Base-by-base conservation (phyloP, 139 green algal species). In the Micractinium sp. region DNA sequence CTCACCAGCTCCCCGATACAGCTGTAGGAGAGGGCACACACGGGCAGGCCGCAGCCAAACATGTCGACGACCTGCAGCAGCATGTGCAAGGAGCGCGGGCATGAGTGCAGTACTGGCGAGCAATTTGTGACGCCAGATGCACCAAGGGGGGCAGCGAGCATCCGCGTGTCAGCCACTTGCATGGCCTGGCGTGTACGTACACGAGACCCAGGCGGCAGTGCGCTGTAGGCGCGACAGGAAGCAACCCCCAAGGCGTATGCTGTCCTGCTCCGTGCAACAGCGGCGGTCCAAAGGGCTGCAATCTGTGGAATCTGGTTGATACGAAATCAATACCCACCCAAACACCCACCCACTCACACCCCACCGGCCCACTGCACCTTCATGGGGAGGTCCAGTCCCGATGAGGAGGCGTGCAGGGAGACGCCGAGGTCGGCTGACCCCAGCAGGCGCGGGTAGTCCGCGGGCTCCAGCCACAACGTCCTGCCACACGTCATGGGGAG, bases 61-160 rank as follows among this genome's bases (percentile, higher is more conserved):
- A 99, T 99, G 93, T 99, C 98, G 5, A 99, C 96, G 18, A 99
- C 95, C 93, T 99, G 99, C 98, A 99, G 98, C 0, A 97, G 97
- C 75, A 99, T 93, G 89, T 5, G 63, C 18, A 47, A 29, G 3
- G 0, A 41, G 29, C 29, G 16, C 0, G 74, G 13, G 25, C 0
- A 63, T 27, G 41, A 4, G 13, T 14, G 12, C n/a, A n/a, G n/a
- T n/a, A n/a, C n/a, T n/a, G n/a, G n/a, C n/a, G n/a, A n/a, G n/a
- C n/a, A n/a, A n/a, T n/a, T n/a, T n/a, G n/a, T n/a, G n/a, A n/a
- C n/a, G n/a, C n/a, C n/a, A n/a, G n/a, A n/a, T n/a, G n/a, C n/a
- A n/a, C n/a, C n/a, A n/a, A n/a, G n/a, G n/a, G n/a, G n/a, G n/a
- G n/a, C n/a, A n/a, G n/a, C n/a, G n/a, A n/a, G n/a, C n/a, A n/a